Percentiles rank a stretch among this genome's conserved stretches.
Conservation (phyloP, 2,329 filamentous ascomycete genomes). For the Sporothrix inflata region DNA sequence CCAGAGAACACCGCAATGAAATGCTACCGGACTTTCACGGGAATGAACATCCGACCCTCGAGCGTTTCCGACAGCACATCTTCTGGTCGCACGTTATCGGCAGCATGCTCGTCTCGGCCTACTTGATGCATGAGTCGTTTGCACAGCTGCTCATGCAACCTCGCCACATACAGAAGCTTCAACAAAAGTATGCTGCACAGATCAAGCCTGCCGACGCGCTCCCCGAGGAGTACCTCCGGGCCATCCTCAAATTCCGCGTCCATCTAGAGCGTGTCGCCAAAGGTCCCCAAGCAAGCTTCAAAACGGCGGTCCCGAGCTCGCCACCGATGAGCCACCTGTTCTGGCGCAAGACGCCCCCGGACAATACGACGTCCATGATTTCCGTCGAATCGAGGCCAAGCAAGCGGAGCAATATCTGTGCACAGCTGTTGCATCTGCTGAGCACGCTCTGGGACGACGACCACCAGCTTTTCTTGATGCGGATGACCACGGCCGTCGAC, state of each 20-base stretch:
- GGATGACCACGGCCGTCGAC: conserved; percentile 39
- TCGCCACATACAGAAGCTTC: conserved; percentile 40
- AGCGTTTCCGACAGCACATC: neutral
- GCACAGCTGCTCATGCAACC: neutral
- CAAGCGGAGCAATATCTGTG: no score
- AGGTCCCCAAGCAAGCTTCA: conserved; percentile 44
- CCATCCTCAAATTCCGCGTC: neutral
- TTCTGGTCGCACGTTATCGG: neutral
- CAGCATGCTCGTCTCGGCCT: no score
- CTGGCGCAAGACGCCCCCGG: neutral
- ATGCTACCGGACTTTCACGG: neutral
- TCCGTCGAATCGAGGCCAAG: no score
- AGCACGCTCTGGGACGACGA: neutral
- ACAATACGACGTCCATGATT: neutral
- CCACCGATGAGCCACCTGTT: neutral
- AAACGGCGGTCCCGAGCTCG: conserved; percentile 27
- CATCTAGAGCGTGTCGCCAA: neutral
- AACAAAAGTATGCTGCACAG: conserved; percentile 47
- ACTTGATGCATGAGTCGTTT: no score
- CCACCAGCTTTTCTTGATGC: neutral
- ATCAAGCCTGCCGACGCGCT: conserved; percentile 16
- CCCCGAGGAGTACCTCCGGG: neutral
- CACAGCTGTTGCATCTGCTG: neutral
- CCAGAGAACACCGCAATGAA: neutral
- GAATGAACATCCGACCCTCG: neutral